Conservation (phyloP, 148 eudicot genomes). For the Talinum fruticosum region DNA sequence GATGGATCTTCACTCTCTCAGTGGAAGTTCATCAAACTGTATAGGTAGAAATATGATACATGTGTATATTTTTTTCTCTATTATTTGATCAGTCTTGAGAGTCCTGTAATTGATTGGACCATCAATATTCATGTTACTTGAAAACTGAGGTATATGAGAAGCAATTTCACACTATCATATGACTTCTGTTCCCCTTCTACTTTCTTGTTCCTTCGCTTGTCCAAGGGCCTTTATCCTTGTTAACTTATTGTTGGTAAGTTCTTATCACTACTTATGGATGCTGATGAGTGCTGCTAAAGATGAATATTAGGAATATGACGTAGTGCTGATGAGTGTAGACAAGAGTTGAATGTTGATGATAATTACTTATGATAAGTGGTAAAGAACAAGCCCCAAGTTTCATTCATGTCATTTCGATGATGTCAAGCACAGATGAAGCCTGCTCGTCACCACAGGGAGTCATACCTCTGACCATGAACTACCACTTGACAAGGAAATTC, state of each 20-base stretch:
- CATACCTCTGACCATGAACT: background rate
- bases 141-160: background rate
- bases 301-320: too few species aligned
- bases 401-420: background rate
- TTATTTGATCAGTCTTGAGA: background rate
- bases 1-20: background rate
- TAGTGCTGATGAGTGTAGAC: too few species aligned
- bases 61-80: constrained; percentile 19
- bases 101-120: background rate
- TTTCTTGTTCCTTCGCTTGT: background rate
- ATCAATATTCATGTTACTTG: background rate
- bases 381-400: too few species aligned
- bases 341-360: too few species aligned
- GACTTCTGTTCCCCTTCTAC: background rate
- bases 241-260: too few species aligned
- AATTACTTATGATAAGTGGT: too few species aligned
- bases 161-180: background rate
- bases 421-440: background rate
- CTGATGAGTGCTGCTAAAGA: too few species aligned
- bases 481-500: too few species aligned
- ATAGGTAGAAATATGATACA: constrained; percentile 20
- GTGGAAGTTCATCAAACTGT: constrained; percentile 19
- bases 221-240: too few species aligned
- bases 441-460: background rate
- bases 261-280: too few species aligned